Conservation (phyloP, 345 rosid species). For the Eucalyptus brandiana region DNA sequence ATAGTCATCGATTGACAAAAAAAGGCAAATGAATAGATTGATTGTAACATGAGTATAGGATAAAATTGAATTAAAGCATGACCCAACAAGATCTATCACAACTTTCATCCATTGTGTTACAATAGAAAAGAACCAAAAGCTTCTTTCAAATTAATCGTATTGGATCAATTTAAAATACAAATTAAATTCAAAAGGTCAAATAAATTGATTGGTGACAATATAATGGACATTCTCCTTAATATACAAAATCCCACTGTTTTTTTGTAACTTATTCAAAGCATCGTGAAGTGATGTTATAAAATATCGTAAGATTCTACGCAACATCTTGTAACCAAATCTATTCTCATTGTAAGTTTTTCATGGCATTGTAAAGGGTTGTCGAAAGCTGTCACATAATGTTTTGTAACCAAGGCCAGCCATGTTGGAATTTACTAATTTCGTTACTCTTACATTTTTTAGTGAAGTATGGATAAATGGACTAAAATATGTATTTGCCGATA, state of each 20-base stretch:
- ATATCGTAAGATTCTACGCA: fast-evolving
- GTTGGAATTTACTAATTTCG: background rate
- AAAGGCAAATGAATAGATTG: too few species aligned
- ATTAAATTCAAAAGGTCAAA: too few species aligned
- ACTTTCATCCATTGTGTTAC: too few species aligned
- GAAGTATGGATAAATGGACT: background rate
- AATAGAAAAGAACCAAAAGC: too few species aligned
- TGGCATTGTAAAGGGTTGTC: background rate
- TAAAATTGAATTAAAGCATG: too few species aligned
- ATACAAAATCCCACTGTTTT: background rate
- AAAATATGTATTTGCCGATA: background rate
- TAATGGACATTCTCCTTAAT: background rate
- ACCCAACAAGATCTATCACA: too few species aligned
- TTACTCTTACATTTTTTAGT: background rate
- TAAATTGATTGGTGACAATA: too few species aligned
- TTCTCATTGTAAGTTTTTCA: background rate
- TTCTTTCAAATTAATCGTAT: background rate
- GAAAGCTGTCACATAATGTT: background rate
- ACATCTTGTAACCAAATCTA: background rate
- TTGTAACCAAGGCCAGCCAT: background rate
- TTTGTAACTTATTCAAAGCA: background rate
- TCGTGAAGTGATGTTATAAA: fast-evolving
- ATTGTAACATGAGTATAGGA: too few species aligned
- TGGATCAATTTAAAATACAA: too few species aligned
- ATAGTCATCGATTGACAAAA: too few species aligned